phyloP scores from a whole-genome alignment of 2,329 filamentous ascomycete genomes.

The Epichloe amarillans region DNA sequence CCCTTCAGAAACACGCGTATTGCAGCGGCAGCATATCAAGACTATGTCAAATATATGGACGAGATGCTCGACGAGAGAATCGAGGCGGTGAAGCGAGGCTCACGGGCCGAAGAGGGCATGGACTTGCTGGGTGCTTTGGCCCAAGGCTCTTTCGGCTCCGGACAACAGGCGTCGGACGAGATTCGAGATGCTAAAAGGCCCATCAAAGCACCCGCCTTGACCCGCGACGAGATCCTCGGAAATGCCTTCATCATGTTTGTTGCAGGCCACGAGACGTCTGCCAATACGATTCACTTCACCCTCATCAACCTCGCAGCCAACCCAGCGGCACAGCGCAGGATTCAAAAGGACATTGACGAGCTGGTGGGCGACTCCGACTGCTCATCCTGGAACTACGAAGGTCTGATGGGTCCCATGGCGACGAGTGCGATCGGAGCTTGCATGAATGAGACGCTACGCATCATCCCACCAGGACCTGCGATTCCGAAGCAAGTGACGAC shows the following conservation, averaged over 20 bases:
- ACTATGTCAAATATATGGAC: constrained; percentile 57
- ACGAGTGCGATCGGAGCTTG: constrained; percentile 59
- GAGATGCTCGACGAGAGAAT: constrained; percentile 53
- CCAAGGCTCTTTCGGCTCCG: constrained; percentile 1
- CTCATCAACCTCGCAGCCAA: constrained; percentile 55
- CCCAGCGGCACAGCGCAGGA: constrained; percentile 45
- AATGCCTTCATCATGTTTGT: constrained; percentile 58
- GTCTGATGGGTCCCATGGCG: constrained; percentile 50
- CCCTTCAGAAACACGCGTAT: constrained; percentile 38
- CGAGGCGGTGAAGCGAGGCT: constrained; percentile 23
- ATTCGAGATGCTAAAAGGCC: constrained; percentile 14
- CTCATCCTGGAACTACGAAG: constrained; percentile 57
- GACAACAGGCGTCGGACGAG: constrained; percentile 19
- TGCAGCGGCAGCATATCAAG: constrained; percentile 40
- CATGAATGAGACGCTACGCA: constrained; percentile 63
- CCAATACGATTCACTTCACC: constrained; percentile 60
- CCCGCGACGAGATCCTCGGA: constrained; percentile 53
- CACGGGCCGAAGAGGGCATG: constrained; percentile 31
- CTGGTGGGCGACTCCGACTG: constrained; percentile 47
- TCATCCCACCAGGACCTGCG: constrained; percentile 56
- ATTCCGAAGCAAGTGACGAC: constrained; percentile 54
- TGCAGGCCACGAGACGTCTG: constrained; percentile 71
- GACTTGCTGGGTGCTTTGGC: constrained; percentile 38
- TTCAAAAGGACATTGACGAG: constrained; percentile 57
- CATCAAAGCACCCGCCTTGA: constrained; percentile 26